These are phyloP conservation scores for Astrothelium subdiscretum DNA, from an alignment of 495 filamentous ascomycete genomes.

Conservation along the genomic window DNA sequence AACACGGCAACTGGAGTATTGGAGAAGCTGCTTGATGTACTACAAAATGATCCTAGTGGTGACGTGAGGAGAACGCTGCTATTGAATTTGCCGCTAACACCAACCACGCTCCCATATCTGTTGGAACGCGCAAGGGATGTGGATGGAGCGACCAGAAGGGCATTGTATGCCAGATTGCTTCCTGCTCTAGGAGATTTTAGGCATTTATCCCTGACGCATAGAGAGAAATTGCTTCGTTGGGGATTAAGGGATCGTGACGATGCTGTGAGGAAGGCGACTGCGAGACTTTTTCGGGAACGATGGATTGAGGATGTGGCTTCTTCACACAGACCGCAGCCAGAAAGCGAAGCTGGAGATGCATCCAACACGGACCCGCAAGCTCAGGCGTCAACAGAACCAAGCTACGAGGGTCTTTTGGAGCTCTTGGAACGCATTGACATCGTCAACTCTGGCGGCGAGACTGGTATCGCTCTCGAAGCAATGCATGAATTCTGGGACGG, in stretches of 20 bases:
- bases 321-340: conserved; percentile 30
- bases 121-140: conserved; percentile 84
- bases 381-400: conserved; percentile 43
- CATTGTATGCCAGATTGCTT: conserved; percentile 76
- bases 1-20: conserved; percentile 46
- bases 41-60: conserved; percentile 89
- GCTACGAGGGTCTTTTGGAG: conserved; percentile 67
- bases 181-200: conserved; percentile 92
- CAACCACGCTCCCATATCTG: conserved; percentile 75
- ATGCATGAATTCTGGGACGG: conserved; percentile 96
- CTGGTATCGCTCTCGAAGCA: conserved; percentile 79
- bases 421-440: conserved; percentile 90
- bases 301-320: conserved; percentile 94
- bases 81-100: conserved; percentile 73
- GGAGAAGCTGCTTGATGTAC: conserved; percentile 74
- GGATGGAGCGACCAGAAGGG: conserved; percentile 69
- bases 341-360: conserved; percentile 28
- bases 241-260: conserved; percentile 91
- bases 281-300: conserved; percentile 77
- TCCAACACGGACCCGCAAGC: conserved; percentile 20
- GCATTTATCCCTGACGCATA: conserved; percentile 86
- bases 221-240: conserved; percentile 93
- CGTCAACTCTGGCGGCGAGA: conserved; percentile 77
- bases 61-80: conserved; percentile 84
- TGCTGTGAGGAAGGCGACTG: conserved; percentile 82